These are phyloP conservation scores for Penicillium waksmanii DNA, from an alignment of 495 filamentous ascomycete genomes.

Conservation along the genomic window DNA sequence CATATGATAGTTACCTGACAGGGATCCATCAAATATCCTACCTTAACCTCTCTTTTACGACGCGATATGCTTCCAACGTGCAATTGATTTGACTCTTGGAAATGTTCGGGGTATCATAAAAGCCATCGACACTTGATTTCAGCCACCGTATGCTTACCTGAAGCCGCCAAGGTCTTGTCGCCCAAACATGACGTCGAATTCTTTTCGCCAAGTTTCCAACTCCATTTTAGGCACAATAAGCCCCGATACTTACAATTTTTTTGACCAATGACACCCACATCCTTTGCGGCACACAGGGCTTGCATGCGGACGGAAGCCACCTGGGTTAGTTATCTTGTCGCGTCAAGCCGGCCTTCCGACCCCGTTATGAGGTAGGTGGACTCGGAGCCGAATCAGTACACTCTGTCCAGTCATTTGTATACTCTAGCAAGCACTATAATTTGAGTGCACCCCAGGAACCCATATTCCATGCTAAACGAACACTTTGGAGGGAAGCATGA, in stretches of 20 bases:
- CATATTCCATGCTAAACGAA: too few species aligned
- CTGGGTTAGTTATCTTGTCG: not conserved
- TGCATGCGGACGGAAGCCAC: not conserved
- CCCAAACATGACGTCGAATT: conserved; percentile 16
- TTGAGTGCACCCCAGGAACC: too few species aligned
- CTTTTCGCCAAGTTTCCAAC: conserved; percentile 13
- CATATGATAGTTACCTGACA: too few species aligned
- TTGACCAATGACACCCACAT: conserved; percentile 6
- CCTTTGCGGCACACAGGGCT: not conserved
- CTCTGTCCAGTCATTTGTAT: too few species aligned
- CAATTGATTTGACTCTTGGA: not conserved
- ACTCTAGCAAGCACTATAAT: too few species aligned
- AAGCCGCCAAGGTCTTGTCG: conserved; percentile 14
- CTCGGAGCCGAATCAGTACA: too few species aligned
- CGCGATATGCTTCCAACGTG: too few species aligned
- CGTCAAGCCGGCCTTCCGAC: not conserved
- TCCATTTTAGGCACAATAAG: not conserved
- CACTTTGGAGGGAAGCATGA: not conserved
- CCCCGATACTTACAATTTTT: not conserved
- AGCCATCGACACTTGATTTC: not conserved
- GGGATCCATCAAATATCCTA: too few species aligned
- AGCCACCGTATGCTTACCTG: not conserved
- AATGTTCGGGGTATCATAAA: not conserved
- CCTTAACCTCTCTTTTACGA: too few species aligned
- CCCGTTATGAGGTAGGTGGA: not conserved